Evolutionary conservation across 176 grass and related monocot species (phyloP).

Genomic region (Zizania latifolia): DNA sequence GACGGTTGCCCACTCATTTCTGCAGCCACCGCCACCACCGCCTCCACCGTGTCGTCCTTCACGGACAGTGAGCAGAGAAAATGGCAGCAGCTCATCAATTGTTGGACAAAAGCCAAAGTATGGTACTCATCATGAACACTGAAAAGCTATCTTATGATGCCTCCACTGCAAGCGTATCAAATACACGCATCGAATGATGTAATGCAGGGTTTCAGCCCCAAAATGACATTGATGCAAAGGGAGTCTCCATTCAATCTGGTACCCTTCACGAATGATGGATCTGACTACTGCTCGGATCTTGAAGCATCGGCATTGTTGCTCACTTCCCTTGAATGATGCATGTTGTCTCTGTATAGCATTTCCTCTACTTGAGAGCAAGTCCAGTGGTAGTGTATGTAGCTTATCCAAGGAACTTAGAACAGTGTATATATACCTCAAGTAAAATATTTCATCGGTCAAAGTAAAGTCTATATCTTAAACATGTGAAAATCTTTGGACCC

Average conservation of each 20-base stretch:
- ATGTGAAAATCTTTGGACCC: background rate
- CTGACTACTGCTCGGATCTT: background rate
- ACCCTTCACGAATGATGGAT: background rate
- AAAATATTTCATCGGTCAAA: slow-evolving; percentile 1
- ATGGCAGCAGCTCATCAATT: slow-evolving; percentile 18
- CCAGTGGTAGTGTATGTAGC: slow-evolving; percentile 17
- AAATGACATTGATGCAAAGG: slow-evolving; percentile 38
- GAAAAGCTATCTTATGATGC: slow-evolving; percentile 10
- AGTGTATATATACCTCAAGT: slow-evolving; percentile 46
- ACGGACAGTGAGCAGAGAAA: slow-evolving; percentile 36
- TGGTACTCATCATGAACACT: slow-evolving; percentile 15
- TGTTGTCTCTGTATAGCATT: background rate
- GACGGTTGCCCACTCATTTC: slow-evolving; percentile 29
- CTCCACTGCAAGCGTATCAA: background rate
- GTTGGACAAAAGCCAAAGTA: slow-evolving; percentile 71
- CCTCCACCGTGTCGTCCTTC: slow-evolving; percentile 22
- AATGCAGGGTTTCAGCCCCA: slow-evolving; percentile 28
- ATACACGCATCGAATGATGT: background rate
- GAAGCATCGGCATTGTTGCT: background rate
- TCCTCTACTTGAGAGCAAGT: background rate
- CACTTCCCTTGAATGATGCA: background rate
- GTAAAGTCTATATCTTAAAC: slow-evolving; percentile 3
- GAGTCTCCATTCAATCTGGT: background rate
- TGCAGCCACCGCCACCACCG: slow-evolving; percentile 45
- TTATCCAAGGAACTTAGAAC: slow-evolving; percentile 31